Percentiles rank a stretch among this genome's conserved stretches.
These are phyloP conservation scores for Pseudogymnoascus sp. DNA, from an alignment of 2,329 filamentous ascomycete species.

Conservation along the genomic window DNA sequence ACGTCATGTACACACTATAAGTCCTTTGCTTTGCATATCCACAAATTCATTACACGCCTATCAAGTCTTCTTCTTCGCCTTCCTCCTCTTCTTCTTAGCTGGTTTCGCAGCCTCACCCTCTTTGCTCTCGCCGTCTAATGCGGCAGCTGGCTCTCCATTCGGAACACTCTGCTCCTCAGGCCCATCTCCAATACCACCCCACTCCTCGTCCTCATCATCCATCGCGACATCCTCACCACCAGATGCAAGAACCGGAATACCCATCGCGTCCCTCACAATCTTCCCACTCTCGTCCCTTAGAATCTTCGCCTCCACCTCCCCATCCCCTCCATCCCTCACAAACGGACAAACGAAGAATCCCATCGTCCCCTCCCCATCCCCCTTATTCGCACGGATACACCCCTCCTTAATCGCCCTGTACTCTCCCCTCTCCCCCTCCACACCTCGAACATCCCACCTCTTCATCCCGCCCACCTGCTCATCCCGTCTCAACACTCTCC, in stretches of 20 bases:
- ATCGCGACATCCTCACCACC: conserved; percentile 15
- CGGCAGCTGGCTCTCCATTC: not conserved
- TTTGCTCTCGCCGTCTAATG: not conserved
- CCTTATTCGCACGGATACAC: conserved; percentile 75
- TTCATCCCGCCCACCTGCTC: conserved; percentile 70
- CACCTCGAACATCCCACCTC: conserved; percentile 62
- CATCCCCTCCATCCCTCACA: conserved; percentile 38
- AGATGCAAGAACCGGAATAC: conserved; percentile 30
- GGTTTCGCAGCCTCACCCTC: not conserved
- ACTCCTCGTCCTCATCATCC: conserved; percentile 13
- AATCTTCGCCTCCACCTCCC: not conserved
- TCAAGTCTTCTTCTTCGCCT: conserved; percentile 9
- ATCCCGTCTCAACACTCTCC: conserved; percentile 64
- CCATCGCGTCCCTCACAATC: conserved; percentile 37
- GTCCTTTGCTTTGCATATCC: not conserved
- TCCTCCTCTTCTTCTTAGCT: conserved; percentile 4
- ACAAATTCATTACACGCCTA: not conserved
- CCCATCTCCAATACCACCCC: conserved; percentile 12
- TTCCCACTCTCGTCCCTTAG: conserved; percentile 44
- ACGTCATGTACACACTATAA: not conserved
- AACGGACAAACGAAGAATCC: conserved; percentile 95
- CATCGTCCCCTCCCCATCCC: conserved; percentile 76
- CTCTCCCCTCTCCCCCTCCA: conserved; percentile 22
- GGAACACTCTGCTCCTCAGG: not conserved
- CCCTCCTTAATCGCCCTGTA: conserved; percentile 44